These are phyloP conservation scores for Corymbia calophylla DNA, from an alignment of 441 rosid genomes.

Conservation along the genomic window DNA sequence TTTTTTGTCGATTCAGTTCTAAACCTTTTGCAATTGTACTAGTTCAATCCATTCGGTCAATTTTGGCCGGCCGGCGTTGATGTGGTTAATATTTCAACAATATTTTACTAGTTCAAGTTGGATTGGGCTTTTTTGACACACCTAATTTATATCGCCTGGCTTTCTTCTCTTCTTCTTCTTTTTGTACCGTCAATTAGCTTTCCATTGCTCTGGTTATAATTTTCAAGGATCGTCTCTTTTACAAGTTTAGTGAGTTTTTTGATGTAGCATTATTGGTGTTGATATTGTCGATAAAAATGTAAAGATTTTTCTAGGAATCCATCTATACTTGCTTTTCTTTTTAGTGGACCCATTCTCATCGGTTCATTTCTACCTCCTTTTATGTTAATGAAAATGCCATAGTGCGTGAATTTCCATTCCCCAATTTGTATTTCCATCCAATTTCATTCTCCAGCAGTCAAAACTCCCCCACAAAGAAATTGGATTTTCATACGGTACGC, in stretches of 20 bases:
- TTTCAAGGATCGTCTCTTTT: background rate
- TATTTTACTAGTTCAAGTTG: too few species aligned
- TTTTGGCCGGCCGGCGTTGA: too few species aligned
- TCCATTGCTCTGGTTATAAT: background rate
- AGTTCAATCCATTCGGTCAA: too few species aligned
- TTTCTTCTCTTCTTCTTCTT: too few species aligned
- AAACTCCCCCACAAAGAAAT: too few species aligned
- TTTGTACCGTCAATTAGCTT: background rate
- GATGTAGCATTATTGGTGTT: constrained; percentile 67
- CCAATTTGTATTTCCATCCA: background rate
- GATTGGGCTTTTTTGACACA: too few species aligned
- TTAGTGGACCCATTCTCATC: background rate
- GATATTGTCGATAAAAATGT: constrained; percentile 33
- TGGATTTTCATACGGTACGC: too few species aligned
- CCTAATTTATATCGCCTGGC: too few species aligned
- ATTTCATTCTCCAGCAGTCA: background rate
- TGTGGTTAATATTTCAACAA: too few species aligned
- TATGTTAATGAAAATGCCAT: background rate
- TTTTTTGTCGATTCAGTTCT: too few species aligned
- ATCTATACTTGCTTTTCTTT: constrained; percentile 29
- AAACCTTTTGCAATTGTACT: too few species aligned
- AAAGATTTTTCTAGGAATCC: constrained; percentile 51
- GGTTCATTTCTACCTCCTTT: background rate
- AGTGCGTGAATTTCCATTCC: background rate
- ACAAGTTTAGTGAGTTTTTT: constrained; percentile 56